Evolutionary conservation across 23 red algal genomes (phyloP), one percentile per base, ranked within the genome.

Genomic region (Gracilariopsis chorda): DNA sequence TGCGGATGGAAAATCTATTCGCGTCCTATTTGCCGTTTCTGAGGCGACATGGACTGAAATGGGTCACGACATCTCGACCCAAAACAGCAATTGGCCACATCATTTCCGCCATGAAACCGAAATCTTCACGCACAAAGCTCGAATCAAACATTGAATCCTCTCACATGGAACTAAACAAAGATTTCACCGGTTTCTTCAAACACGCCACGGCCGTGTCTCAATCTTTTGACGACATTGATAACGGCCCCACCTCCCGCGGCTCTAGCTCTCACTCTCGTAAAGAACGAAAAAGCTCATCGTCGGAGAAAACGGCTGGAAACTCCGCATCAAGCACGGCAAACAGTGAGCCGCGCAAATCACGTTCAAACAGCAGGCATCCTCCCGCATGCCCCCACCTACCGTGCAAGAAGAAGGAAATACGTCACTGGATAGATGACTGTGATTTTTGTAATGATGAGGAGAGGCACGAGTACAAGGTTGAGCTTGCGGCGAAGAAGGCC

Each of bases 371-470:
- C 27, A 62, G 57, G 21, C 25, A 3, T 24, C 27, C 21, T 7
- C 25, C 9, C 27, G 19, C 25, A 30, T 30, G 14, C 14, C 21
- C 53, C 16, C 29, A 82, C n/a, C 51, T 30, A 23, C 48, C 39
- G 11, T 82, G 78, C 52, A 58, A 53, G 3, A 32, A 28, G 16
- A 24, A 82, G 33, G 78, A 0, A 39, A 14, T 14, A 6, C 77
- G 55, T 25, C 78, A 82, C 24, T 60, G 47, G 48, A 32, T 82
- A 17, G 34, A 61, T 13, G 78, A 82, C 78, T 82, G 78, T 39
- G 9, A 49, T 32, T 24, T 14, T 16, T 25, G 27, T 40, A 64
- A 48, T 7, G 53, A 63, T 63, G 33, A 58, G 3, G 14, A 82
- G 20, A 82, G 62, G 29, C 7, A 20, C 13, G 19, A 82, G 5